Evolutionary conservation across 2,329 filamentous ascomycete species (phyloP), one percentile per base, ranked within the genome.

Genomic region (Tolypocladium album): DNA sequence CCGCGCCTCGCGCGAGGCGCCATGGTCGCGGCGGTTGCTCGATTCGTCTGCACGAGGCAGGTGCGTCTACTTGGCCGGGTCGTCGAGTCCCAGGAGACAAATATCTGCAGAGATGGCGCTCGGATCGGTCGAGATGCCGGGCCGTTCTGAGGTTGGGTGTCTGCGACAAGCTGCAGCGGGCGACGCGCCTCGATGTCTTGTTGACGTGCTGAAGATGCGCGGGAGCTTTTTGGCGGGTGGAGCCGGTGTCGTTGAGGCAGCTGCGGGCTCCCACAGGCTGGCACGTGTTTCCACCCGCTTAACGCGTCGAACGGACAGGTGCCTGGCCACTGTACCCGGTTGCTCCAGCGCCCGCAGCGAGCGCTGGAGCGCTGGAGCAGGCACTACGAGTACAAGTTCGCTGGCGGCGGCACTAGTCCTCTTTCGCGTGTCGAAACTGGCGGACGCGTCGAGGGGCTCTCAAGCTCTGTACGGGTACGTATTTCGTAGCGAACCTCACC

Each of bases 1-100:
- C 67, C 66, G 62, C 71, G 70, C 63, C 65, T 67, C 31, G 64
- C 68, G 61, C 70, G 71, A 60, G 71, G 69, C 61, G 71, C 70
- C 73, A 75, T 75, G 62, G 50, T 59, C 57, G 15, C 34, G 36
- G 55, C 47, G n/a, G 17, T 7, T 36, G 11, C 12, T 12, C 50
- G 15, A 4, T n/a, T 36, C 31, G 27, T 52, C 27, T 22, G 50
- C 31, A 13, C 50, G 31, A 36, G 17, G 50, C 27, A n/a, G 31
- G 27, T 36, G 17, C 4, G 50, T 36, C 27, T 12, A 6, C 17
- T 12, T 34, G 50, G 31, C 27, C 17, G 5, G 27, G 50, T 38
- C 27, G 47, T n/a, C 2, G 17, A 5, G 17, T 15, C 8, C 2
- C 6, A 2, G 7, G n/a, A 1, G 3, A 31, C 5, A 9, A 17